Evolutionary conservation across 2,329 filamentous ascomycete genomes (phyloP).

Genomic region (Metarhizium anisopliae): DNA sequence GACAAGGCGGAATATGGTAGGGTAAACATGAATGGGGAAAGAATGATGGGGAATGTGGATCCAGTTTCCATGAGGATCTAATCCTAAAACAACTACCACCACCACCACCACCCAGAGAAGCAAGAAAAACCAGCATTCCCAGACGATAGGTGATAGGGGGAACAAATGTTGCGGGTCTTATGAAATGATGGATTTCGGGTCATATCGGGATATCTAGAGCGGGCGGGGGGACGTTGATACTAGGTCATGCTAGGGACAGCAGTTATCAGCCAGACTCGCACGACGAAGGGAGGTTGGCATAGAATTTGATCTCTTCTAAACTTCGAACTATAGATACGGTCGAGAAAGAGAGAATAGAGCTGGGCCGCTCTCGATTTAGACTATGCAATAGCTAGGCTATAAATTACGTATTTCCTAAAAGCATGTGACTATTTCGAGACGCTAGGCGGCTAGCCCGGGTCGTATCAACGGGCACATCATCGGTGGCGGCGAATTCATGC

Average conservation of each 20-base stretch:
- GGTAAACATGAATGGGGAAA: background rate
- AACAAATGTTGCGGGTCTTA: background rate
- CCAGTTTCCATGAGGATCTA: background rate
- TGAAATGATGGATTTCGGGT: background rate
- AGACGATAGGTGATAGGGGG: background rate
- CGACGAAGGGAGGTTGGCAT: conserved; percentile 2
- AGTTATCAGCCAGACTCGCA: background rate
- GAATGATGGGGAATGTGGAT: background rate
- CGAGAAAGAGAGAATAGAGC: background rate
- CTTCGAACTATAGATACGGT: background rate
- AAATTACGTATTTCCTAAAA: background rate
- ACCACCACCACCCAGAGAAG: no score
- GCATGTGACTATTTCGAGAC: no score
- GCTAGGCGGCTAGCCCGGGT: no score
- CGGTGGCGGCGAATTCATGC: no score
- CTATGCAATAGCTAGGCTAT: background rate
- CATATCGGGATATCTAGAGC: conserved; percentile 2
- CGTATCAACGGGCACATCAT: no score
- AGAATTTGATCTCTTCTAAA: background rate
- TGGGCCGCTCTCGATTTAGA: background rate
- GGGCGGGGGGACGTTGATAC: background rate
- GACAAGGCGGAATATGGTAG: background rate
- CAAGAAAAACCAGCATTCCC: background rate
- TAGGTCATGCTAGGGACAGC: background rate
- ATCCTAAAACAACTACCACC: background rate